Evolutionary conservation across 2,329 filamentous ascomycete species (phyloP).

Genomic region (Xylariaceae sp.): DNA sequence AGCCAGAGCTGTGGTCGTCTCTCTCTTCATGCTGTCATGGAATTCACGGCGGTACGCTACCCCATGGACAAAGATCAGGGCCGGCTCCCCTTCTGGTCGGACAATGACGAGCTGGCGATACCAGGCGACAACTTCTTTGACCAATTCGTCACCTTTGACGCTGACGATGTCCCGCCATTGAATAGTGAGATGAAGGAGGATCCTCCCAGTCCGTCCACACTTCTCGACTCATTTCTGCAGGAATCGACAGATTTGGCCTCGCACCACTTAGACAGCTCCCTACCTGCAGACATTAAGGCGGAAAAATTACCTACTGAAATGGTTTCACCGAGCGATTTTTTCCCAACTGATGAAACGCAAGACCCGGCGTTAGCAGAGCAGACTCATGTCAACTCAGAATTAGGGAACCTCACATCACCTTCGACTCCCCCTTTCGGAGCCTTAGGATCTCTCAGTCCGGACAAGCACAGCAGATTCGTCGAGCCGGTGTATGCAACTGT

Average conservation of each 20-base stretch:
- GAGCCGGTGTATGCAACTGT: slow-evolving; percentile 28
- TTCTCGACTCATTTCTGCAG: slow-evolving; percentile 29
- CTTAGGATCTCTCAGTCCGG: slow-evolving; percentile 22
- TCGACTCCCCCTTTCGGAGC: slow-evolving; percentile 26
- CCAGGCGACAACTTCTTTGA: slow-evolving; percentile 32
- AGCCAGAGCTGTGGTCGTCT: slow-evolving; percentile 16
- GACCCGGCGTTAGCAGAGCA: slow-evolving; percentile 14
- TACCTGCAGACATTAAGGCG: no score
- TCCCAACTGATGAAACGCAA: slow-evolving; percentile 9
- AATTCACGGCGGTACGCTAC: slow-evolving; percentile 28
- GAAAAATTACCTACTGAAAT: no score
- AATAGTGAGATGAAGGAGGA: slow-evolving; percentile 22
- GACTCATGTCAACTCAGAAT: slow-evolving; percentile 39
- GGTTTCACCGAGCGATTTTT: slow-evolving; percentile 7
- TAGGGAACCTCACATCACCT: slow-evolving; percentile 22
- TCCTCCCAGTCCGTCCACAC: slow-evolving; percentile 30
- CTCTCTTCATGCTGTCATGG: slow-evolving; percentile 24
- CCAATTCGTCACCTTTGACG: slow-evolving; percentile 32
- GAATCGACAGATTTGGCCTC: slow-evolving; percentile 18
- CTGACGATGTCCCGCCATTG: slow-evolving; percentile 21
- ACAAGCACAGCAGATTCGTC: slow-evolving; percentile 26
- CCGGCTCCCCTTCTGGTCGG: slow-evolving; percentile 26
- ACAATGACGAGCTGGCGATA: slow-evolving; percentile 28
- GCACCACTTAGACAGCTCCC: slow-evolving; percentile 15
- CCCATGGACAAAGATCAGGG: slow-evolving; percentile 31